Conservation (phyloP, 2,329 filamentous ascomycete species). For the Penicillium sclerotiorum region DNA sequence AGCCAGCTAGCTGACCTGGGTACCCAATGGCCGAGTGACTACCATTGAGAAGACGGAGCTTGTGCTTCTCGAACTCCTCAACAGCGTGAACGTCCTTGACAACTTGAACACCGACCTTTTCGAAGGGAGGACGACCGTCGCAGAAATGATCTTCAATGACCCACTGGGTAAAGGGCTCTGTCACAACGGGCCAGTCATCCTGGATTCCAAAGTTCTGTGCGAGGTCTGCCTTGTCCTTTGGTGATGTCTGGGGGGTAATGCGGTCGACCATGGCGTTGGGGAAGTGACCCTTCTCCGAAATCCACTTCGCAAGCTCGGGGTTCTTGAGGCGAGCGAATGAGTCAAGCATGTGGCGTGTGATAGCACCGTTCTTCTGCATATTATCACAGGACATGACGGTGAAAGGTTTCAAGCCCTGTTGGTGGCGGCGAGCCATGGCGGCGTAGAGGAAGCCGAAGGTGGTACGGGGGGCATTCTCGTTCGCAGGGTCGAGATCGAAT, state of each 20-base stretch:
- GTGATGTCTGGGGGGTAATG: conserved; percentile 56
- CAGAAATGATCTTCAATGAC: conserved; percentile 58
- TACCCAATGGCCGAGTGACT: conserved; percentile 58
- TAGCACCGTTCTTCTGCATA: conserved; percentile 61
- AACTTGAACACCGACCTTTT: conserved; percentile 57
- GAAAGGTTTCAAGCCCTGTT: conserved; percentile 54
- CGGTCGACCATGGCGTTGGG: conserved; percentile 61
- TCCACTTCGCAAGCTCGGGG: conserved; percentile 55
- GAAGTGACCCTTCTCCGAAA: conserved; percentile 52
- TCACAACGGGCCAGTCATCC: conserved; percentile 58
- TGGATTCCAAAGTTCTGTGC: conserved; percentile 51
- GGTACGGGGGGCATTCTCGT: conserved; percentile 49
- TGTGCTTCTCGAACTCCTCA: conserved; percentile 60
- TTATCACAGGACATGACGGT: conserved; percentile 60
- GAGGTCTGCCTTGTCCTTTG: conserved; percentile 50
- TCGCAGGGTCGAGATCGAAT: conserved; percentile 48
- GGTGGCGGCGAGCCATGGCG: conserved; percentile 51
- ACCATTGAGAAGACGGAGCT: conserved; percentile 58
- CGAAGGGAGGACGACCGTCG: conserved; percentile 56
- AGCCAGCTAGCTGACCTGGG: conserved; percentile 55
- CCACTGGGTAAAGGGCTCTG: conserved; percentile 61
- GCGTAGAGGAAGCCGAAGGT: conserved; percentile 59
- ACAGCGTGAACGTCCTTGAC: conserved; percentile 56
- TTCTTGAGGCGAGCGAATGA: conserved; percentile 54
- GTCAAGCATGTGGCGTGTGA: conserved; percentile 56